Evolutionary conservation across 306 rosid genomes (phyloP).

Genomic region (Purshia tridentata): DNA sequence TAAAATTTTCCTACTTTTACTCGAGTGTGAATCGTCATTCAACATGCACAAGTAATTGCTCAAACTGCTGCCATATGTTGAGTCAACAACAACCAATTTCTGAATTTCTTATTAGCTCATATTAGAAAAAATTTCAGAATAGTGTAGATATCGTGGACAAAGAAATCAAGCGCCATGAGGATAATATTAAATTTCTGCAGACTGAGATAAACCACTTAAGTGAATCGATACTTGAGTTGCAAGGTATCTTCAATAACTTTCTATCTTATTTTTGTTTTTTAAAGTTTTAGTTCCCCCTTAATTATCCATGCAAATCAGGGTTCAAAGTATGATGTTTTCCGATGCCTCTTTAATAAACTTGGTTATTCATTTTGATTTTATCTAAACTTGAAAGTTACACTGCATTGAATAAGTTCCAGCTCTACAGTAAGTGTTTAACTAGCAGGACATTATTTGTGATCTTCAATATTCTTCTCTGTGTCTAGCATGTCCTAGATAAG

Average conservation of each 20-base stretch:
- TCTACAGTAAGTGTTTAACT: neutral
- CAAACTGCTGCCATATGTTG: neutral
- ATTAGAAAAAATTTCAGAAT: conserved; percentile 29
- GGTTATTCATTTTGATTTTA: neutral
- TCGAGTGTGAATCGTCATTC: neutral
- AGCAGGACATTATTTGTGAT: neutral
- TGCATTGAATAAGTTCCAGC: conserved; percentile 1
- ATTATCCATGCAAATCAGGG: neutral
- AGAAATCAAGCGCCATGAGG: conserved; percentile 44
- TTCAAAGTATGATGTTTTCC: neutral
- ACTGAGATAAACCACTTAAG: conserved; percentile 39
- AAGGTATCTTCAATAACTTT: conserved; percentile 46
- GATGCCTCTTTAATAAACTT: neutral
- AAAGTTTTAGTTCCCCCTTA: neutral
- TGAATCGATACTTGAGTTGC: conserved; percentile 51
- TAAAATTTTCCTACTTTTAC: neutral
- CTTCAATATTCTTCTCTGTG: neutral
- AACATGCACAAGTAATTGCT: neutral
- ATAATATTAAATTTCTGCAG: conserved; percentile 54
- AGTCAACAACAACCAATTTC: neutral
- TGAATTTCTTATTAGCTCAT: neutral
- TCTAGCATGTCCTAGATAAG: neutral
- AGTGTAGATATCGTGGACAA: neutral
- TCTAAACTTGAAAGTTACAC: neutral
- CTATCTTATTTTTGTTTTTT: neutral